Base-by-base conservation (phyloP, 306 rosid species). In the Potentilla sterilis region DNA sequence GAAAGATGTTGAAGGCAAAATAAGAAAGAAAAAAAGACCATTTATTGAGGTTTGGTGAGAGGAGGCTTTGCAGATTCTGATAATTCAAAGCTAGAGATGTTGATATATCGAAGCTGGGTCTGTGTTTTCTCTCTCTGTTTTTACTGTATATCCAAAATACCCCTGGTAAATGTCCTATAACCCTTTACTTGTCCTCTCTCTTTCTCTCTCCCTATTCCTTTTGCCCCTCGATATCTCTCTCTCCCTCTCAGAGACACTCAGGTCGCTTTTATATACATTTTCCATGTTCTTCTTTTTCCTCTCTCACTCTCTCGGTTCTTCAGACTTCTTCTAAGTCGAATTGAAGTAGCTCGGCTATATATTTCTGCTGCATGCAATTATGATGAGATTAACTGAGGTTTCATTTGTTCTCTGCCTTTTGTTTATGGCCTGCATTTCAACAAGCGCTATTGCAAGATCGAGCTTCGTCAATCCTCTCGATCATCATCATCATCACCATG, bases 41-140 rank as follows among this genome's bases (percentile, higher is more conserved):
- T 85, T 92, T 86, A 92, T 85, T 88, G 87, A 78, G 82, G 96
- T 87, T 91, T 81, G 97, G 95, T 92, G 93, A 79, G 81, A 61
- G 69, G 38, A 13, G 9, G 66, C 35, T 12, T 32, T 73, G 35
- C 24, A 64, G 69, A 38, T 58, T 84, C 84, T 83, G 86, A 80
- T 68, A 11, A 16, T 15, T 35, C 74, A 67, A 68, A 72, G 75
- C 71, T 46, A 62, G 49, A 77, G 93, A 86, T 88, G 87, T 55
- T 88, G 91, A 89, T 84, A 88, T 84, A 71, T 86, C 90, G 55
- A 79, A 81, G 83, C 15, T 14, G 46, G 69, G 24, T 37, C 46
- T 64, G 43, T 64, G 22, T 18, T 37, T 64, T 37, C 57, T 64
- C 57, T 86, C 67, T 34, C 37, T 34, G 37, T 6, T 28, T 85